These are phyloP conservation scores for Thalassiosira allenii DNA, from an alignment of 352 stramenopile species.

Conservation along the genomic window DNA sequence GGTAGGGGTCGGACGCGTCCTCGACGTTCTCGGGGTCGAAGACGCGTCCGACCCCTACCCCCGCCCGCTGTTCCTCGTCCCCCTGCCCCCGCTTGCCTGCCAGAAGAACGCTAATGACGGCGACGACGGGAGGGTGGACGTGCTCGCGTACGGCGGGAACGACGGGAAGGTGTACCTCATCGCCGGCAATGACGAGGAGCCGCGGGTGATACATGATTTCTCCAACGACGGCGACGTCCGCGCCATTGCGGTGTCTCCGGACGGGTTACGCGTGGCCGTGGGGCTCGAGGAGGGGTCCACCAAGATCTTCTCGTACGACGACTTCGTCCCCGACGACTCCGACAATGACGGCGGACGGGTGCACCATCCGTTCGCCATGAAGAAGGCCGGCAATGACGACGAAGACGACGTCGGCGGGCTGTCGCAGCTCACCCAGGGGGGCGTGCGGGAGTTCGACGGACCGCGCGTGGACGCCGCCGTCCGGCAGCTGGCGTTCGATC, in stretches of 20 bases:
- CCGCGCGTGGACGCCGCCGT: slow-evolving; percentile 59
- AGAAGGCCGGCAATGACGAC: slow-evolving; percentile 10
- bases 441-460: slow-evolving; percentile 10
- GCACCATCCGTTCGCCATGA: slow-evolving; percentile 54
- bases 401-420: slow-evolving; percentile 27
- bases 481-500: slow-evolving; percentile 66
- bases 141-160: slow-evolving; percentile 28
- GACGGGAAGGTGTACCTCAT: slow-evolving; percentile 11
- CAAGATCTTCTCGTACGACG: slow-evolving; percentile 64
- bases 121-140: neutral
- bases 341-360: neutral
- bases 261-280: slow-evolving; percentile 57
- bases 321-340: slow-evolving; percentile 14
- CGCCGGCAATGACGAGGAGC: neutral
- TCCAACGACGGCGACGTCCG: slow-evolving; percentile 58
- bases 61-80: neutral
- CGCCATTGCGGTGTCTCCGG: slow-evolving; percentile 45
- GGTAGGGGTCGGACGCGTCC: too few species aligned
- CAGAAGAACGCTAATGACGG: neutral
- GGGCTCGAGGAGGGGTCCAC: slow-evolving; percentile 63
- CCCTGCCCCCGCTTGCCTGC: neutral
- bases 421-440: slow-evolving; percentile 24
- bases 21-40: too few species aligned
- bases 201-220: slow-evolving; percentile 21
- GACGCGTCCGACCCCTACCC: too few species aligned